Percentiles rank a stretch among this genome's conserved stretches.
These are phyloP conservation scores for Blastobotrys proliferans DNA, from an alignment of 1,139 yeast species.

Conservation along the genomic window DNA sequence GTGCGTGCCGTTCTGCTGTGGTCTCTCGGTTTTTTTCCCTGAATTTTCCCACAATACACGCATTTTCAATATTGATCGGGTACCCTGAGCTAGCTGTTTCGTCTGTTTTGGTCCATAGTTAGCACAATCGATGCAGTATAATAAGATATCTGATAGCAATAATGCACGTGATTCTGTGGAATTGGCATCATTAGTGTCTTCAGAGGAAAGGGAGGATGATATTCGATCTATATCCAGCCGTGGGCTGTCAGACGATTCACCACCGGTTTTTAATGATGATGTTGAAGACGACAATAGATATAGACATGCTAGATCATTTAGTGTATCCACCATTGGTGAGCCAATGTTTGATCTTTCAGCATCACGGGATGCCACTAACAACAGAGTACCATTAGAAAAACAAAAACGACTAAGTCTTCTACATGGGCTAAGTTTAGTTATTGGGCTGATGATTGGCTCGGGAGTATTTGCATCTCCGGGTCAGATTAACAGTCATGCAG, in stretches of 20 bases:
- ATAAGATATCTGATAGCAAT: too few relatives aligned
- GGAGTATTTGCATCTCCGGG: conserved; percentile 44
- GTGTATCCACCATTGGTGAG: conserved; percentile 31
- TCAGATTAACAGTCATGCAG: conserved; percentile 36
- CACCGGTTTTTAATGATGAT: conserved; percentile 17
- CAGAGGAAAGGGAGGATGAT: conserved; percentile 23
- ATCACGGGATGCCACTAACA: conserved; percentile 24
- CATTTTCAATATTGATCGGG: too few relatives aligned
- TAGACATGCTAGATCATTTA: conserved; percentile 22
- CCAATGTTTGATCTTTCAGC: conserved; percentile 32
- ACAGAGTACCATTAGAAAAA: conserved; percentile 31
- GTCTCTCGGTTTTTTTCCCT: conserved; percentile 2
- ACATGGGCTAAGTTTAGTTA: conserved; percentile 40
- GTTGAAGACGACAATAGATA: conserved; percentile 12
- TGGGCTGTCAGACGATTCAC: conserved; percentile 24
- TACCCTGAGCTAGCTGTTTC: too few relatives aligned
- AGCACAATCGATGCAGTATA: too few relatives aligned
- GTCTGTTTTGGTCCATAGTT: too few relatives aligned
- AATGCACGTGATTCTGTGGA: conserved; percentile 32
- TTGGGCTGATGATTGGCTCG: conserved; percentile 43
- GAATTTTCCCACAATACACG: conserved; percentile 1
- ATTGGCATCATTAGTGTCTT: conserved; percentile 36
- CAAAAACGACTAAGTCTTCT: conserved; percentile 35
- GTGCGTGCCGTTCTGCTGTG: background rate
- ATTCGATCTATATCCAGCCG: conserved; percentile 22